Evolutionary conservation across 495 filamentous ascomycete genomes (phyloP).

Genomic region (Amniculicola lignicola): DNA sequence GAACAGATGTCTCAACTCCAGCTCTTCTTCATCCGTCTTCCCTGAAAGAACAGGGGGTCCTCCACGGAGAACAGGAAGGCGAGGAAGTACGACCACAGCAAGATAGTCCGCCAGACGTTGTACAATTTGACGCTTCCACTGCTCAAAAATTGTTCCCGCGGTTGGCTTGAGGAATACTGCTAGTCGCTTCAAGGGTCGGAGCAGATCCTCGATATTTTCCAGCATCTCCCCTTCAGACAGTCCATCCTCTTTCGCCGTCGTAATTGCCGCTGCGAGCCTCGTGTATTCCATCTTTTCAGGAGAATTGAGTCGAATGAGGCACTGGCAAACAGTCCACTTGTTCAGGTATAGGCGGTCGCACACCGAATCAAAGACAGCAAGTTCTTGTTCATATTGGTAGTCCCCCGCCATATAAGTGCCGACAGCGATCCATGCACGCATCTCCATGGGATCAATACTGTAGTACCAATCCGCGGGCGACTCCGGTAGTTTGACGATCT

Average conservation of each 20-base stretch:
- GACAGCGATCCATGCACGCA: slow-evolving; percentile 22
- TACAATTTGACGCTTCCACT: background rate
- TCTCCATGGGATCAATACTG: slow-evolving; percentile 6
- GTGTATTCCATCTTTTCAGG: slow-evolving; percentile 15
- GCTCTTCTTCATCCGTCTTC: too few relatives aligned
- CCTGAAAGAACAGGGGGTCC: too few relatives aligned
- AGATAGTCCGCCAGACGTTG: background rate
- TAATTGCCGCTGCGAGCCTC: background rate
- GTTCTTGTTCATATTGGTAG: background rate
- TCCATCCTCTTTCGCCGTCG: background rate
- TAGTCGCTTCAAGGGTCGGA: background rate
- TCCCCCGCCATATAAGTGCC: background rate
- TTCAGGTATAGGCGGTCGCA: slow-evolving; percentile 3
- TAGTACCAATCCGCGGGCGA: slow-evolving; percentile 14
- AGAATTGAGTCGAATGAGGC: background rate
- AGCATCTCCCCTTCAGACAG: background rate
- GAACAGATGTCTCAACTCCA: too few relatives aligned
- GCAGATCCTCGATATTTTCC: background rate
- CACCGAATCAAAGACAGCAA: slow-evolving; percentile 5
- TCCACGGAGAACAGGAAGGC: too few relatives aligned
- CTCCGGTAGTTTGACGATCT: slow-evolving; percentile 11
- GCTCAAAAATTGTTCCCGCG: background rate
- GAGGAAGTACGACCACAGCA: too few relatives aligned
- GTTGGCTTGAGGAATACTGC: background rate
- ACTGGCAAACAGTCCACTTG: background rate